Evolutionary conservation across 441 rosid species (phyloP), one percentile per base, ranked within the genome.

Genomic region (Francoa sonchifolia): DNA sequence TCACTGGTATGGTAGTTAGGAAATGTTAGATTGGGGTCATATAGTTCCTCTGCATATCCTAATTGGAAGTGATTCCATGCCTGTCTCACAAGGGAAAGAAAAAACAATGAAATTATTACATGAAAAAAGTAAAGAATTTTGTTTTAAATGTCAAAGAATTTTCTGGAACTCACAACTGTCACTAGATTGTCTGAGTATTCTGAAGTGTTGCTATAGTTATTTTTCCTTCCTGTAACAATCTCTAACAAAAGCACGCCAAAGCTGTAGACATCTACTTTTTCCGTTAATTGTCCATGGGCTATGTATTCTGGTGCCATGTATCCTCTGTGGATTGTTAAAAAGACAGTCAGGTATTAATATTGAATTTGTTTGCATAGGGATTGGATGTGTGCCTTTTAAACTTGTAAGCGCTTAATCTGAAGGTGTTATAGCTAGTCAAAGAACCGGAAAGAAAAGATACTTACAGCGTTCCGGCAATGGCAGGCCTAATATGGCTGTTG

Each of bases 291-390:
- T 40, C 97, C 96, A 19, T 82, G 83, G 8, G 85, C 90, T 9
- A 82, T 69, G 67, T 90, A 86, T 63, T 90, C 96, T 0, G 96
- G 99, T 39, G 99, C 95, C 96, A 90, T 86, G 57, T 90, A 82
- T 25, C 99, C 99, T 16, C 96, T 86, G 58, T 10, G 56, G 12
- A 67, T 62, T 34, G 43, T 18, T 27, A 36, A 29, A 17, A 40
- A 48, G 33, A 16, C n/a, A n/a, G n/a, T n/a, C n/a, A n/a, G n/a
- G n/a, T n/a, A n/a, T n/a, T n/a, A n/a, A n/a, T n/a, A n/a, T n/a
- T n/a, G n/a, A 37, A 13, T 17, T 16, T 18, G 11, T 17, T 15
- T 39, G 21, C 15, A 31, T 33, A 19, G 19, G 8, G 3, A 21
- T 21, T 21, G 2, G 25, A 33, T 9, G 37, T 16, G 16, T 11